Conservation (phyloP, 2,329 filamentous ascomycete species). For the Nannizzia gypsea region DNA sequence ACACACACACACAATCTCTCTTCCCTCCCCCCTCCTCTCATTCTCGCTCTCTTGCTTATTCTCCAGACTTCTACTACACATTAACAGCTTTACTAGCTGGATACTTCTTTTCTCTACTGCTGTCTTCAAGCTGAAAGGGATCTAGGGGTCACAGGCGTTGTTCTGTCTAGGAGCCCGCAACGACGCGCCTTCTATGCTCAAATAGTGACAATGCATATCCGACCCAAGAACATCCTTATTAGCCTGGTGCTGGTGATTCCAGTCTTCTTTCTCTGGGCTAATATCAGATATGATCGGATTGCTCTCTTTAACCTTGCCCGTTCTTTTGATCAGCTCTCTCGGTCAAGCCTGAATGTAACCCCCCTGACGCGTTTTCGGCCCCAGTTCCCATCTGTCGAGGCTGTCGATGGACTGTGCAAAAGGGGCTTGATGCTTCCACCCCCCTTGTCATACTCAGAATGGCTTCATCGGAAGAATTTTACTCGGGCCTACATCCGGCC, state of each 20-base stretch:
- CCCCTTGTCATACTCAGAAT: conserved; percentile 30
- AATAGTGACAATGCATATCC: conserved; percentile 18
- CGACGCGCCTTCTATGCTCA: not conserved
- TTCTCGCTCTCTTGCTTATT: too few relatives aligned
- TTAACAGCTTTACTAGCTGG: not conserved
- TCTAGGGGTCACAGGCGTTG: not conserved
- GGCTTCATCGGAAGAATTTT: conserved; percentile 35
- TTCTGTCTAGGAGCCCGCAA: not conserved
- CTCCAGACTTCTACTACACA: not conserved
- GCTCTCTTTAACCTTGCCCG: conserved; percentile 29
- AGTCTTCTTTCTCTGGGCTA: conserved; percentile 30
- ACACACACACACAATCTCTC: not conserved
- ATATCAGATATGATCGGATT: conserved; percentile 30
- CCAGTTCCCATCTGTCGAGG: conserved; percentile 13
- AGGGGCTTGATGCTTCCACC: conserved; percentile 22
- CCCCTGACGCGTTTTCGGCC: not conserved
- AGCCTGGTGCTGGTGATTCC: conserved; percentile 29
- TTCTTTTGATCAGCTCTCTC: conserved; percentile 23
- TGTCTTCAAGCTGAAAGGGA: not conserved
- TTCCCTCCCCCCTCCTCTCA: too few relatives aligned
- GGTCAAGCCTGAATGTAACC: conserved; percentile 1
- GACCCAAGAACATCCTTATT: conserved; percentile 24
- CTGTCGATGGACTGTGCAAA: conserved; percentile 21
- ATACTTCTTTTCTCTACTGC: not conserved
- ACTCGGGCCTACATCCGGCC: conserved; percentile 33